A percentile compares a stretch with the other conserved stretches of the same genome.
Evolutionary conservation across 2,329 filamentous ascomycete genomes (phyloP).

Genomic region (Scytalidium sp.): DNA sequence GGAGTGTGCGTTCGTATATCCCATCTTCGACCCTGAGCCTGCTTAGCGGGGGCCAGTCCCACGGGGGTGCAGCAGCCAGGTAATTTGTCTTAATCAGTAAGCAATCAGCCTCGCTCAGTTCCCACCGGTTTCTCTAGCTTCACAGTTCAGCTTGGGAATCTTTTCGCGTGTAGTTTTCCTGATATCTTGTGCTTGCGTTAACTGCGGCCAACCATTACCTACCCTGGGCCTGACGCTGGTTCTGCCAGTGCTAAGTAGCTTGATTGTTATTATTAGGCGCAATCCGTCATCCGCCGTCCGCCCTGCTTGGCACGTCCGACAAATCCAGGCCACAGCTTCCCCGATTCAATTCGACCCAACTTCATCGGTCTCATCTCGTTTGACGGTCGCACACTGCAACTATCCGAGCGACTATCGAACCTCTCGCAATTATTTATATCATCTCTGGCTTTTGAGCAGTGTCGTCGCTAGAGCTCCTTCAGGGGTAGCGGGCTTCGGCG

Average conservation of each 20-base stretch:
- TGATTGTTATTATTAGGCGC: neutral
- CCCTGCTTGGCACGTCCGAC: neutral
- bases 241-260: neutral
- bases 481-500: neutral
- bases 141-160: neutral
- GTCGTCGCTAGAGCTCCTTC: constrained; percentile 5
- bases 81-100: neutral
- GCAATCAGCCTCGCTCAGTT: neutral
- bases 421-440: neutral
- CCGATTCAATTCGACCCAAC: neutral
- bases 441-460: constrained; percentile 1
- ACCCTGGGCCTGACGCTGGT: neutral
- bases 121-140: neutral
- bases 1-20: no score
- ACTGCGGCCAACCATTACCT: neutral
- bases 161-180: neutral
- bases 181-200: neutral
- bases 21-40: neutral
- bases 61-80: neutral
- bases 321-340: neutral
- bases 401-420: neutral
- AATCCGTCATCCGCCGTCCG: neutral
- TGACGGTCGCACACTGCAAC: neutral
- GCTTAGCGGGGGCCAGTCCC: neutral
- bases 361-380: neutral